Conservation (phyloP, 2,329 filamentous ascomycete species). For the Tolypocladium tropicale region DNA sequence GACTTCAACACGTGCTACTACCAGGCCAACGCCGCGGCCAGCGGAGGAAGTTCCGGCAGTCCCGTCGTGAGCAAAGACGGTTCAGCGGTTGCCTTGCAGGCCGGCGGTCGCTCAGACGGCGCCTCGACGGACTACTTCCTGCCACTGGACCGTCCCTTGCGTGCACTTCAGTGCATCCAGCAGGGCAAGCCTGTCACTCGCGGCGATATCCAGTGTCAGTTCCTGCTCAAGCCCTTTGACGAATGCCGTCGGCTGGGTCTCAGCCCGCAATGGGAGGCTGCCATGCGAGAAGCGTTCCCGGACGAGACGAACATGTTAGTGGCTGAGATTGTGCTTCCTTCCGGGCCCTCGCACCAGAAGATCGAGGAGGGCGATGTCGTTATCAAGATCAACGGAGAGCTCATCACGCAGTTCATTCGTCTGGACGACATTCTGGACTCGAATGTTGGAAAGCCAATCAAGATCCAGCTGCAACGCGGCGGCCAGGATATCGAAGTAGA, state of each 20-base stretch:
- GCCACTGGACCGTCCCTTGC: slow-evolving; percentile 78
- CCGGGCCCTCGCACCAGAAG: slow-evolving; percentile 77
- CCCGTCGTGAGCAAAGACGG: slow-evolving; percentile 95
- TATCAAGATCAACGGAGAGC: slow-evolving; percentile 84
- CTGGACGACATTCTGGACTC: slow-evolving; percentile 88
- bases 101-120: slow-evolving; percentile 85
- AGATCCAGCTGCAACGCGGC: slow-evolving; percentile 75
- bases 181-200: slow-evolving; percentile 65
- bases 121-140: slow-evolving; percentile 97
- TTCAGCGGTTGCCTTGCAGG: slow-evolving; percentile 83
- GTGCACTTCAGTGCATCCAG: slow-evolving; percentile 79
- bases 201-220: slow-evolving; percentile 97
- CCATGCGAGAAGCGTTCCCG: slow-evolving; percentile 73
- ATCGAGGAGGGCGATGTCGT: slow-evolving; percentile 92
- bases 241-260: slow-evolving; percentile 87
- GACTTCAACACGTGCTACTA: slow-evolving; percentile 97
- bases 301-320: slow-evolving; percentile 96
- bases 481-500: slow-evolving; percentile 81
- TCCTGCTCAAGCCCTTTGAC: slow-evolving; percentile 93
- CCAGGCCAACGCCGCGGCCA: slow-evolving; percentile 92
- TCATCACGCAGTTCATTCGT: slow-evolving; percentile 85
- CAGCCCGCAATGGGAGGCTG: slow-evolving; percentile 75
- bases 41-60: slow-evolving; percentile 95
- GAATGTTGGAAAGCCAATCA: slow-evolving; percentile 69
- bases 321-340: slow-evolving; percentile 85